Evolutionary conservation across 441 rosid genomes (phyloP), one percentile per base, ranked within the genome.

Genomic region (Erodium trifolium): DNA sequence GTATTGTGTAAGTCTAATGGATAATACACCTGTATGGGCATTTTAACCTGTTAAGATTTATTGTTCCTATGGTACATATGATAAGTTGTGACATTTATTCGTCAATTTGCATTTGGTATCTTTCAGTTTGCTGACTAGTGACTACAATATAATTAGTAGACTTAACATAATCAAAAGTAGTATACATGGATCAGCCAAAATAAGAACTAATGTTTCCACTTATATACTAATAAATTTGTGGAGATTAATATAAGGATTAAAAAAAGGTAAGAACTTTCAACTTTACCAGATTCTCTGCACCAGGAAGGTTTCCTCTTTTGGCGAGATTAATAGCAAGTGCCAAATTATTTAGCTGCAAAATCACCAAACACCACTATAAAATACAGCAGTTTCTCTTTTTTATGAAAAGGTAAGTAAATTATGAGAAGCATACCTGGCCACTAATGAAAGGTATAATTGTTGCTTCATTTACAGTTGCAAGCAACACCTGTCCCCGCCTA

Each of bases 401-500:
- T n/a, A n/a, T n/a, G n/a, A n/a, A n/a, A n/a, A n/a, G 49, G 49
- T 8, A 43, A 10, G 12, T 1, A 12, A 12, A 55, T 31, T 10
- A 19, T 37, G 12, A 11, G 16, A 49, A 14, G 79, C 88, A 37
- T 82, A 96, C 99, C 79, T 96, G 99, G 73, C 97, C 94, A 69
- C 99, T 96, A 53, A 96, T 96, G 71, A 96, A 96, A 39, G 98
- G 97, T 60, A 96, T 93, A 65, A 96, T 78, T 63, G 94, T 96
- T 63, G 95, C 87, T 81, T 96, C 34, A 31, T 31, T 31, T 31
- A 31, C 34, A 31, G 34, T 31, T 31, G 34, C 34, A 31, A 31
- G 34, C 99, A 96, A 78, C 76, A 96, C 97, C 81, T 96, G 98
- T 49, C 99, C 99, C 65, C 99, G 91, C 80, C 99, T 89, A 78